Evolutionary conservation across 78 protist genomes (phyloP).

Genomic region (Pigoraptor vietnamica): DNA sequence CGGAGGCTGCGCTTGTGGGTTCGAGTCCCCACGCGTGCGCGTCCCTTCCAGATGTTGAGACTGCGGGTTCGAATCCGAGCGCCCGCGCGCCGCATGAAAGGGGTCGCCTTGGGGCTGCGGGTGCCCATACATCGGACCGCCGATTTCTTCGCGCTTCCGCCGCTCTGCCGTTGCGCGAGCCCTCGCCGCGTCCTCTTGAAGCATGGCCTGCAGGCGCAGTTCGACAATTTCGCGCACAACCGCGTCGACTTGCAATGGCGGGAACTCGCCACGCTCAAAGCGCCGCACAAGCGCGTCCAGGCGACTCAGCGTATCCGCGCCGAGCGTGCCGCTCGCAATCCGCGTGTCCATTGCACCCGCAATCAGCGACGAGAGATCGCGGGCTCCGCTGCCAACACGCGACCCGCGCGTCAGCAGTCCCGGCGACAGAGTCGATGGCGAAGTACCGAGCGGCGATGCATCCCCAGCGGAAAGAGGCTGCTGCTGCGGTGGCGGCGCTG

Average conservation of each 20-base stretch:
- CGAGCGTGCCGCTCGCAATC: neutral
- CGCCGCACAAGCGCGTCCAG: neutral
- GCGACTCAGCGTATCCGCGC: neutral
- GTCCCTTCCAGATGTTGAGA: no score
- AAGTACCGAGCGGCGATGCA: no score
- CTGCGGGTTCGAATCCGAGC: no score
- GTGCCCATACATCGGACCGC: no score
- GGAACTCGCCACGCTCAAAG: neutral
- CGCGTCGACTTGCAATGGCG: neutral
- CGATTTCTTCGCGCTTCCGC: neutral
- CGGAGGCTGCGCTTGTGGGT: no score
- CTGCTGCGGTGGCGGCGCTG: no score
- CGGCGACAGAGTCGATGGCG: neutral
- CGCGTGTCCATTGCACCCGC: neutral
- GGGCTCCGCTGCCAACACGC: neutral
- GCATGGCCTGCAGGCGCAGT: neutral
- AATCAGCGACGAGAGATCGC: neutral
- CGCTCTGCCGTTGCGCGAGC: neutral
- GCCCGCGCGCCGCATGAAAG: no score
- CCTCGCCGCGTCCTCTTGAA: neutral
- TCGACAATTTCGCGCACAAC: neutral
- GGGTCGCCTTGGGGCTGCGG: no score
- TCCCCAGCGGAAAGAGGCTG: no score
- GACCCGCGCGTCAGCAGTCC: neutral
- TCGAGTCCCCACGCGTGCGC: no score